These are phyloP conservation scores for Fusarium sp. DNA, from an alignment of 2,329 filamentous ascomycete species.

Conservation along the genomic window DNA sequence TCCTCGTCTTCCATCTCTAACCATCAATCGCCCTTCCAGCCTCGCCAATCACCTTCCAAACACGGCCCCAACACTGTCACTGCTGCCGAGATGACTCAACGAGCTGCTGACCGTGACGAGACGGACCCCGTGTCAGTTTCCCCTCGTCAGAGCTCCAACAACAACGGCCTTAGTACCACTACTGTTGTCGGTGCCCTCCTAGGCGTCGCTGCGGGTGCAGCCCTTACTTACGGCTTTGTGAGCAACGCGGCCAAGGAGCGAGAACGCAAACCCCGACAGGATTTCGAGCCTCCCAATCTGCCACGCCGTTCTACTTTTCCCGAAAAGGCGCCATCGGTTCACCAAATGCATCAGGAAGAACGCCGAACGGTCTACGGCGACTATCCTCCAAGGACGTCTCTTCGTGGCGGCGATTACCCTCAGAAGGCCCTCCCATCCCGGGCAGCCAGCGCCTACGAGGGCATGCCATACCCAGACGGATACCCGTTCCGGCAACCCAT, in stretches of 20 bases:
- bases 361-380: conserved; percentile 34
- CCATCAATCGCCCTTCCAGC: conserved; percentile 35
- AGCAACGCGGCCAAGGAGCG: conserved; percentile 60
- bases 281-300: conserved; percentile 55
- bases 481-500: conserved; percentile 37
- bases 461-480: conserved; percentile 39
- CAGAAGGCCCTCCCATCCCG: conserved; percentile 39
- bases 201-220: conserved; percentile 77
- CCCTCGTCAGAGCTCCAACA: conserved; percentile 52
- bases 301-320: conserved; percentile 62
- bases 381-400: conserved; percentile 34
- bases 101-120: conserved; percentile 35
- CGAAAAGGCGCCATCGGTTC: conserved; percentile 52
- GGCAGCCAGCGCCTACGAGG: conserved; percentile 35
- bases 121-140: conserved; percentile 40
- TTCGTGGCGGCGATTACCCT: conserved; percentile 21
- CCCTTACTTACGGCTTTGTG: conserved; percentile 77
- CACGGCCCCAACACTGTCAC: conserved; percentile 38
- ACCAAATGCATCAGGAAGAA: conserved; percentile 36
- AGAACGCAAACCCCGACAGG: conserved; percentile 56
- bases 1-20: conserved; percentile 40
- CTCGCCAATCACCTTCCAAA: conserved; percentile 34
- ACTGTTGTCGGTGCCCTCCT: conserved; percentile 81
- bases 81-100: conserved; percentile 41
- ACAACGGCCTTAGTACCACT: conserved; percentile 65